Conservation (phyloP, 1,284 basidiomycete species). For the Pseudozyma sp. region DNA sequence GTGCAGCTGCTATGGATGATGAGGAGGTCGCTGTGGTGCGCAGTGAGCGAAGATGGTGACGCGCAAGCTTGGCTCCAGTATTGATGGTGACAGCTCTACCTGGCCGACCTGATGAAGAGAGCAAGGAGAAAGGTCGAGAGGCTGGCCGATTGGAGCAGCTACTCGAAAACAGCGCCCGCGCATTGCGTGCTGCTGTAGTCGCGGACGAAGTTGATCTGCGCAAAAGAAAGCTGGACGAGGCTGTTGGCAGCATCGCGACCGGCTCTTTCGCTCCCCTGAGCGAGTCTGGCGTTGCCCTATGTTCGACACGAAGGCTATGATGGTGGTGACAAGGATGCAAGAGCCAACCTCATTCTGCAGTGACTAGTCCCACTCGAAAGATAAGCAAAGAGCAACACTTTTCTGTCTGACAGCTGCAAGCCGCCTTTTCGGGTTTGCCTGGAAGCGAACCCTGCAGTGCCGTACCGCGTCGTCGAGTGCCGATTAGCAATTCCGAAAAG, state of each 20-base stretch:
- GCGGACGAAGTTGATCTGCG: slow-evolving; percentile 19
- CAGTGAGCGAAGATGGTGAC: background rate
- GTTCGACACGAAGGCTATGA: background rate
- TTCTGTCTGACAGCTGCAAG: slow-evolving; percentile 28
- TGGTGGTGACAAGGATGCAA: slow-evolving; percentile 8
- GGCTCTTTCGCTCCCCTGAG: background rate
- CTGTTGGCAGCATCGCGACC: too few relatives aligned
- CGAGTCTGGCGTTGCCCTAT: background rate
- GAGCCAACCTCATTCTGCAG: background rate
- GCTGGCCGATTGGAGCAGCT: too few relatives aligned
- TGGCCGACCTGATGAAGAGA: background rate
- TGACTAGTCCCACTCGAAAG: background rate
- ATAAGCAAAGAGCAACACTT: slow-evolving; percentile 14
- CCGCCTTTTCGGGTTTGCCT: background rate
- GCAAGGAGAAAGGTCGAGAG: background rate
- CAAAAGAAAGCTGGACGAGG: background rate
- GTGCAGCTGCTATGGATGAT: slow-evolving; percentile 7
- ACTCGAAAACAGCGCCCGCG: too few relatives aligned
- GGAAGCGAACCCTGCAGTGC: background rate
- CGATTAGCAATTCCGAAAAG: slow-evolving; percentile 9
- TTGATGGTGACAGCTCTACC: background rate
- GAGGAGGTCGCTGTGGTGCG: slow-evolving; percentile 2
- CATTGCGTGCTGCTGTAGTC: background rate
- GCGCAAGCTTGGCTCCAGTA: background rate
- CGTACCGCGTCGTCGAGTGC: background rate